Evolutionary conservation across 73 alveolate species (phyloP).

Genomic region (Uronychia binucleata): DNA sequence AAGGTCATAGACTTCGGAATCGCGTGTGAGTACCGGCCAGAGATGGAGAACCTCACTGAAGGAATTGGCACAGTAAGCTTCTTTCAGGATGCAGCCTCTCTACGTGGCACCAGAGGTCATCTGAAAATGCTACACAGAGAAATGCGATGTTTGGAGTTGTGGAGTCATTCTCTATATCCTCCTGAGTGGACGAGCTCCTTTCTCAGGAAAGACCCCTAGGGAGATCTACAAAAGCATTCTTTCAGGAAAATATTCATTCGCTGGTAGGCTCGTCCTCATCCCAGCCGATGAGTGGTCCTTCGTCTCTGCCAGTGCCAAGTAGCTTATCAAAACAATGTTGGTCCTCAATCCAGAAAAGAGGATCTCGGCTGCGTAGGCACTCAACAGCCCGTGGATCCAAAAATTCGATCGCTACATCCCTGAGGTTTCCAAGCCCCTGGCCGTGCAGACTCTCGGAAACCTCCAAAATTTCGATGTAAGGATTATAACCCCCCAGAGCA

Average conservation of each 20-base stretch:
- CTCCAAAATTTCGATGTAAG: slow-evolving; percentile 15
- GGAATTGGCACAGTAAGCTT: background rate
- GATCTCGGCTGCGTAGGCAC: slow-evolving; percentile 62
- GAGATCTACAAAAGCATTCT: slow-evolving; percentile 7
- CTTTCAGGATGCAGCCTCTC: background rate
- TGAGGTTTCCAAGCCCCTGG: background rate
- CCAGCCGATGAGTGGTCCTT: background rate
- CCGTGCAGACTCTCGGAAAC: slow-evolving; percentile 10
- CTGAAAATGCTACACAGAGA: background rate
- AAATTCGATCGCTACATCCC: background rate
- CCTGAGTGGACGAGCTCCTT: slow-evolving; percentile 42
- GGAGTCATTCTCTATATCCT: slow-evolving; percentile 46
- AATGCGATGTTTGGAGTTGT: slow-evolving; percentile 42
- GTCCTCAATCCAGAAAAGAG: slow-evolving; percentile 63
- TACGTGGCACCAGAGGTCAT: background rate
- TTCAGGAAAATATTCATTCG: background rate
- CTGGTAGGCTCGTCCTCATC: too few relatives aligned
- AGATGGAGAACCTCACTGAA: background rate
- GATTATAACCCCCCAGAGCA: background rate
- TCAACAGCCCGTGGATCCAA: slow-evolving; percentile 74
- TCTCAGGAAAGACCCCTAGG: background rate
- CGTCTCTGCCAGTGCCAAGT: slow-evolving; percentile 20
- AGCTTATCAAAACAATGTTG: slow-evolving; percentile 13
- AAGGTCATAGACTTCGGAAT: slow-evolving; percentile 15
- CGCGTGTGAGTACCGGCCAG: slow-evolving; percentile 3